Evolutionary conservation across 768 basidiomycete species (phyloP), one percentile per base, ranked within the genome.

Genomic region (Lactarius sanguifluus): DNA sequence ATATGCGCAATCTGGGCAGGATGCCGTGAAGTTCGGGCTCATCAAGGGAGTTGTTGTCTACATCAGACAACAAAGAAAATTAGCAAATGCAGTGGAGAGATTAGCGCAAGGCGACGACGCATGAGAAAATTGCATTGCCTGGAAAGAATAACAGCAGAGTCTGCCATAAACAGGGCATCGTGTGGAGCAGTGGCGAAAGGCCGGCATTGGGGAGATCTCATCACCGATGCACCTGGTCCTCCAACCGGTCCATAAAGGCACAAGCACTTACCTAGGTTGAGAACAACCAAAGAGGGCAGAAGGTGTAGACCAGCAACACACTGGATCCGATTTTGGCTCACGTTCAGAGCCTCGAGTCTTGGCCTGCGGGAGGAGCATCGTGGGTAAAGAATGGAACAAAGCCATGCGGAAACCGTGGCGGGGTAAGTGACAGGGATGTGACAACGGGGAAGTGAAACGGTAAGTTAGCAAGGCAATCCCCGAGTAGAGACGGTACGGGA

Each of bases 201-300:
- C 64, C 57, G 65, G 64, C 59, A 47, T 55, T 43, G 55, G 52
- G 32, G 36, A 62, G 62, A 63, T 64, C 70, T 41, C 64, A 71
- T 57, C 64, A 38, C 63, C 57, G 67, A 69, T 64, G 58, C 54
- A 43, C 28, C 43, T 54, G 57, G 32, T 52, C 43, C 40, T 25
- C 55, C 30, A 34, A 59, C 34, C 15, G 23, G 38, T 36, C 57
- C 59, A 59, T 67, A 38, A 52, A 34, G 30, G 65, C 36, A 43
- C 66, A 66, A 43, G 32, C 59, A 85, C 94, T 71, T 74, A 96
- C 96, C 96, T 58, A 96, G 76, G 77, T 94, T 94, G 73, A 98
- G 81, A 28, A 86, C 84, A 54, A 86, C 81, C 71, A 97, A 77
- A 13, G 81, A 82, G 73, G 85, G 79, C 65, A 91, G 77, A 73